A percentile compares a stretch with the other conserved stretches of the same genome.
These are phyloP conservation scores for Fusarium liriodendri DNA, from an alignment of 2,329 filamentous ascomycete genomes.

Conservation along the genomic window DNA sequence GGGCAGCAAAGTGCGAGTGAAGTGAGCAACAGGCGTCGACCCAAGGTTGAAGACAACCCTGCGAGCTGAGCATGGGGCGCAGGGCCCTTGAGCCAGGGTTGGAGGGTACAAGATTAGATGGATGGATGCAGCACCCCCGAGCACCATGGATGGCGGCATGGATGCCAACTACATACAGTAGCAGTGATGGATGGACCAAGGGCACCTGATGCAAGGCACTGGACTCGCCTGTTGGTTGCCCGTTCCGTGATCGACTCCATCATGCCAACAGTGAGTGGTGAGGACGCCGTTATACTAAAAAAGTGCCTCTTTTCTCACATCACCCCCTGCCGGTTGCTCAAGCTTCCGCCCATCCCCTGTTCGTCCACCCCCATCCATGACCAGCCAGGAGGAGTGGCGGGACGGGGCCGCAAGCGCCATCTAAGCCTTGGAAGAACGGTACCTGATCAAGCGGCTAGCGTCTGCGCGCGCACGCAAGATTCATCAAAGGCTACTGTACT, in stretches of 20 bases:
- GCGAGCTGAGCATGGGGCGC: conserved; percentile 49
- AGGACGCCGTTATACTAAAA: neutral
- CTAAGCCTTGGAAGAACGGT: conserved; percentile 44
- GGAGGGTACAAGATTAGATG: conserved; percentile 31
- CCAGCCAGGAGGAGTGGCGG: conserved; percentile 38
- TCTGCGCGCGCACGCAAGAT: conserved; percentile 20
- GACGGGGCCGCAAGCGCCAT: conserved; percentile 44
- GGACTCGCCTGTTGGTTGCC: conserved; percentile 6
- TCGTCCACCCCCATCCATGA: conserved; percentile 6
- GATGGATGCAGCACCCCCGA: conserved; percentile 3
- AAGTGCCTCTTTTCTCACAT: conserved; percentile 26
- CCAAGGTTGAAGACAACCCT: conserved; percentile 42
- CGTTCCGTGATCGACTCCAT: neutral
- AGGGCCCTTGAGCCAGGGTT: conserved; percentile 39
- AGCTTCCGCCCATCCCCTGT: conserved; percentile 36
- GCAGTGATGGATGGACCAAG: neutral
- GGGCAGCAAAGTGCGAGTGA: conserved; percentile 17
- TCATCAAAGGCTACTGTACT: neutral
- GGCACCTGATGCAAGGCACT: conserved; percentile 41
- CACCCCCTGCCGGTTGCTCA: conserved; percentile 30
- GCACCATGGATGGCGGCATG: neutral
- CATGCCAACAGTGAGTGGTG: conserved; percentile 1
- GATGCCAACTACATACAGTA: neutral
- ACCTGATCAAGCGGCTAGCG: conserved; percentile 39
- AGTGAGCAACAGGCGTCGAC: conserved; percentile 24